Conservation (phyloP, 805 yeast genomes). For the Suhomyces faveliae region DNA sequence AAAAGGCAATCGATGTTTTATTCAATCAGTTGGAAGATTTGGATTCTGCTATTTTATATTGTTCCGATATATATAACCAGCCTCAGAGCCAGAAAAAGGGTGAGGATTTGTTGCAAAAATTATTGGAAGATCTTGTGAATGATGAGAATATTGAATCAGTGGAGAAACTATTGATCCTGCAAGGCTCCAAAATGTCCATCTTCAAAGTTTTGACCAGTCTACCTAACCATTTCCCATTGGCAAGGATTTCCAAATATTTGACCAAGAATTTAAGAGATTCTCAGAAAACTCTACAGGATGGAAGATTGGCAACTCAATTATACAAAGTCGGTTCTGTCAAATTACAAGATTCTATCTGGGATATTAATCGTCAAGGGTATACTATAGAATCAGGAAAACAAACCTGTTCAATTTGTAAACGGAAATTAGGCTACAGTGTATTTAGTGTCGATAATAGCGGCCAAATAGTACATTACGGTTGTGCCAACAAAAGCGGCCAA, state of each 20-base stretch:
- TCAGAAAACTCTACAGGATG: constrained; percentile 37
- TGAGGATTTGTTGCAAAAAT: constrained; percentile 43
- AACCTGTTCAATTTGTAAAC: constrained; percentile 60
- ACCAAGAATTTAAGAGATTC: constrained; percentile 43
- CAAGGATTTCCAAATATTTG: constrained; percentile 44
- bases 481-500: constrained; percentile 24
- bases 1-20: constrained; percentile 59
- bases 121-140: constrained; percentile 49
- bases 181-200: constrained; percentile 50
- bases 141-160: constrained; percentile 37
- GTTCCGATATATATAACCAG: constrained; percentile 45
- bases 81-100: constrained; percentile 41
- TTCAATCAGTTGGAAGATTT: constrained; percentile 58
- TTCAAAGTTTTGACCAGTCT: constrained; percentile 46
- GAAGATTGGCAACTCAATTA: constrained; percentile 46
- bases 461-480: constrained; percentile 57
- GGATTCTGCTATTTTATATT: constrained; percentile 58
- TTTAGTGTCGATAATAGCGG: constrained; percentile 47
- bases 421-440: constrained; percentile 53
- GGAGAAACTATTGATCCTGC: constrained; percentile 38
- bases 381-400: constrained; percentile 38
- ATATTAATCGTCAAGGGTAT: constrained; percentile 35
- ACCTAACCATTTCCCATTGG: constrained; percentile 50
- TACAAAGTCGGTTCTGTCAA: constrained; percentile 53
- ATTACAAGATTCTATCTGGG: constrained; percentile 43